Percentiles rank a stretch among this genome's conserved stretches.
phyloP scores from a whole-genome alignment of 2,329 filamentous ascomycete genomes.

The Trichophaea hybrida region DNA sequence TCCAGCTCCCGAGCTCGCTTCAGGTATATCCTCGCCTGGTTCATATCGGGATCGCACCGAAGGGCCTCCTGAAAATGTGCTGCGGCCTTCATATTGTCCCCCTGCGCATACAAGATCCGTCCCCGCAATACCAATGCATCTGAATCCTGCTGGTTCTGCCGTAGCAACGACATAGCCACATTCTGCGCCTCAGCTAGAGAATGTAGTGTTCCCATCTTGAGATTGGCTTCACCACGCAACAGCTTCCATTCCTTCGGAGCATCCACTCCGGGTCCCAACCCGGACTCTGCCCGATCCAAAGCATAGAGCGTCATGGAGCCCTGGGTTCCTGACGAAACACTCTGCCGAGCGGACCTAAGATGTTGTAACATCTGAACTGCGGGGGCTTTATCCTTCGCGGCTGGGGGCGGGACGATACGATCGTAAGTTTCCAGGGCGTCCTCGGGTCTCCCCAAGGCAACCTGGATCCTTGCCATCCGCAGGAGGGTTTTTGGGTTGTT shows the following conservation, averaged over 20 bases:
- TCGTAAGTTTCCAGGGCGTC: slow-evolving; percentile 74
- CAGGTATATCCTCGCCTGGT: slow-evolving; percentile 74
- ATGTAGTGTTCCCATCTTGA: slow-evolving; percentile 85
- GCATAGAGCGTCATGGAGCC: slow-evolving; percentile 88
- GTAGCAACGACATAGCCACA: slow-evolving; percentile 73
- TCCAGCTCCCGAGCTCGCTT: slow-evolving; percentile 83
- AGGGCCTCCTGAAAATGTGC: slow-evolving; percentile 84
- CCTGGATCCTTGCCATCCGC: slow-evolving; percentile 79
- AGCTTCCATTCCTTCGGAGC: slow-evolving; percentile 88
- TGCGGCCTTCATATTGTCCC: slow-evolving; percentile 88
- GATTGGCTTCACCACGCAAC: slow-evolving; percentile 77
- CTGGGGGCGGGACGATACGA: slow-evolving; percentile 64
- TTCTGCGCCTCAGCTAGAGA: slow-evolving; percentile 83
- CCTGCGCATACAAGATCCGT: slow-evolving; percentile 73
- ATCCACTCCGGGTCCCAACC: slow-evolving; percentile 57
- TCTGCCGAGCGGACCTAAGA: slow-evolving; percentile 63
- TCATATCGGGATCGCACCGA: slow-evolving; percentile 81
- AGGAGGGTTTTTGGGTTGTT: slow-evolving; percentile 77
- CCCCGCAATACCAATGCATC: slow-evolving; percentile 85
- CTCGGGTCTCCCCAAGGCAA: slow-evolving; percentile 67
- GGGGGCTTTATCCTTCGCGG: slow-evolving; percentile 70
- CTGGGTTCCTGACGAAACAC: slow-evolving; percentile 56
- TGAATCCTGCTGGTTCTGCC: slow-evolving; percentile 78
- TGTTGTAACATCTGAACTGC: slow-evolving; percentile 75
- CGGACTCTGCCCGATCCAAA: slow-evolving; percentile 74